Conservation (phyloP, 129 eudicot genomes). For the Tanacetum coccineum region DNA sequence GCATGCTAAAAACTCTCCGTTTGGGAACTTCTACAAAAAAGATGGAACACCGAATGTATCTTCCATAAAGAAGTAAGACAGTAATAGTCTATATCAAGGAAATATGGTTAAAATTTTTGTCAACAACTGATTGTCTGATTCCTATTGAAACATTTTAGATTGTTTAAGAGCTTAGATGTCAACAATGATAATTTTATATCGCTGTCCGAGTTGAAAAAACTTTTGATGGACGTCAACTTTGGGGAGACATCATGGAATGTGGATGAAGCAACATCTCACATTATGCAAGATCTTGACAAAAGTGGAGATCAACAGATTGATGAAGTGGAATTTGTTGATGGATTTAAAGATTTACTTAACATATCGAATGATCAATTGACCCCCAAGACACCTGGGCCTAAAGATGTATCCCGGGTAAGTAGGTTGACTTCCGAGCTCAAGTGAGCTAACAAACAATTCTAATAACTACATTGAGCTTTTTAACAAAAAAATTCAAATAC, state of each 20-base stretch:
- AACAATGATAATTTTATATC: slow-evolving; percentile 49
- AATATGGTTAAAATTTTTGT: slow-evolving; percentile 5
- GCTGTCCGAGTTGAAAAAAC: slow-evolving; percentile 40
- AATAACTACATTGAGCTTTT: not conserved
- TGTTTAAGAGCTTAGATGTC: slow-evolving; percentile 51
- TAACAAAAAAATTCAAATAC: not conserved
- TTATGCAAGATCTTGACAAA: slow-evolving; percentile 61
- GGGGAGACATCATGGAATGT: slow-evolving; percentile 45
- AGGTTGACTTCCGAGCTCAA: slow-evolving; percentile 1
- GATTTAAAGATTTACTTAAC: slow-evolving; percentile 49
- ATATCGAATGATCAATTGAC: slow-evolving; percentile 24
- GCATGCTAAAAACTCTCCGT: slow-evolving; percentile 40
- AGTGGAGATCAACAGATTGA: slow-evolving; percentile 48
- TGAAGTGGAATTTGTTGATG: slow-evolving; percentile 58
- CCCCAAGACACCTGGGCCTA: slow-evolving; percentile 26
- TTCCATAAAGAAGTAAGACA: slow-evolving; percentile 50
- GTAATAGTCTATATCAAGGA: not conserved
- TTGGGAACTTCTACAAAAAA: slow-evolving; percentile 51
- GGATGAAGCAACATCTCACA: slow-evolving; percentile 48
- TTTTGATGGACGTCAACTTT: slow-evolving; percentile 41
- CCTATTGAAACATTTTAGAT: slow-evolving; percentile 24
- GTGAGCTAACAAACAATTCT: not conserved
- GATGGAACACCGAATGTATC: slow-evolving; percentile 58
- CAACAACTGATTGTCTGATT: slow-evolving; percentile 5
- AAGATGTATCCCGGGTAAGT: slow-evolving; percentile 43